A percentile compares a stretch with the other conserved stretches of the same genome.
phyloP scores from a whole-genome alignment of 305 asterid species.

The Rubia peregrina region DNA sequence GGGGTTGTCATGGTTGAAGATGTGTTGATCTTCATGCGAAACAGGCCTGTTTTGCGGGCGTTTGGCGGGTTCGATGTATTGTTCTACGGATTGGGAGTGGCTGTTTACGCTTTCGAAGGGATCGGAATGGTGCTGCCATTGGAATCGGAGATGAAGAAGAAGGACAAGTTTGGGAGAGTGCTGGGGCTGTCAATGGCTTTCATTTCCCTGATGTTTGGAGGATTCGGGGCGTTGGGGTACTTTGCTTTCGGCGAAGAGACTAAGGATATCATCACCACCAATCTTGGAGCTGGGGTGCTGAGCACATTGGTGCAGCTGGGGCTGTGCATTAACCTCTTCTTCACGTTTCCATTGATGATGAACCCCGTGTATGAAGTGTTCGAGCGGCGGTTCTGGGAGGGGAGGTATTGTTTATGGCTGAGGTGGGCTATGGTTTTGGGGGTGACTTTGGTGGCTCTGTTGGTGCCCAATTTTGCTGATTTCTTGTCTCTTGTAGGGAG shows the following conservation, averaged over 20 bases:
- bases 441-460: slow-evolving; percentile 25
- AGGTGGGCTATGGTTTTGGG: slow-evolving; percentile 28
- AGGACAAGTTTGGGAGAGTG: slow-evolving; percentile 27
- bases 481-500: slow-evolving; percentile 35
- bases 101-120: slow-evolving; percentile 40
- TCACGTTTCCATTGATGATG: slow-evolving; percentile 36
- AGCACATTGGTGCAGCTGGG: slow-evolving; percentile 32
- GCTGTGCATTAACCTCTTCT: slow-evolving; percentile 26
- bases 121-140: slow-evolving; percentile 34
- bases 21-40: slow-evolving; percentile 22
- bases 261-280: slow-evolving; percentile 33
- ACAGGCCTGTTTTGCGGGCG: slow-evolving; percentile 25
- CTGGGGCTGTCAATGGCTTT: slow-evolving; percentile 33
- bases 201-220: slow-evolving; percentile 28
- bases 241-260: slow-evolving; percentile 38
- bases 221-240: slow-evolving; percentile 33
- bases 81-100: slow-evolving; percentile 36
- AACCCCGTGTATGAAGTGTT: slow-evolving; percentile 37
- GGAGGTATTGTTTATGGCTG: slow-evolving; percentile 29
- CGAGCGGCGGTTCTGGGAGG: slow-evolving; percentile 35
- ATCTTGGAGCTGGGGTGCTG: slow-evolving; percentile 25
- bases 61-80: slow-evolving; percentile 27
- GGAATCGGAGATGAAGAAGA: slow-evolving; percentile 33
- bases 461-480: slow-evolving; percentile 35
- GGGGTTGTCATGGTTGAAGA: slow-evolving; percentile 39